Base-by-base conservation (phyloP, 345 rosid species). In the Arabis alpina region DNA sequence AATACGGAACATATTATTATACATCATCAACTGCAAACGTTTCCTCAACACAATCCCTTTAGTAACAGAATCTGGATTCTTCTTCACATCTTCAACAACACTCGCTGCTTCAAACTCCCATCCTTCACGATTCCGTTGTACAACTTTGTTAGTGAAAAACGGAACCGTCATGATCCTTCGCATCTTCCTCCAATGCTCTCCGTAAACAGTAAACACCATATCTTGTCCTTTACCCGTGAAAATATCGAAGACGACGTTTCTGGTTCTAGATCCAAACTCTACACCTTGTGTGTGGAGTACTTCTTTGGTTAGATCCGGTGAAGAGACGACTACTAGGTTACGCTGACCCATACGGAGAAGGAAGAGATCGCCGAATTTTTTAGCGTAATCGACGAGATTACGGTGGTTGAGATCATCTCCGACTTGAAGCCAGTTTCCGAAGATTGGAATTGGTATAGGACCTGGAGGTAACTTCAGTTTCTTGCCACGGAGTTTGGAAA, bases 181-280 rank as follows among this genome's bases (percentile, higher is more conserved):
- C 99, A 94, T 95, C 85, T 95, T 95, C 66, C 99, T 74, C 98
- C 99, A 95, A 70, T 95, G 99, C 64, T 95, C 99, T 0, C 99
- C 99, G 72, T 94, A 94, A 1, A 94, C 98, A 0, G 99, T 94
- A 83, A 94, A 94, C 69, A 92, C 99, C 99, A 94, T 94, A 72
- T 94, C 99, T 79, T 94, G 99, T 0, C 99, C 98, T 43, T 94
- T 91, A 0, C 99, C 99, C 0, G 99, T 94, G 84, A 94, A 94
- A 30, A 94, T 94, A 37, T 94, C 99, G 76, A 94, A 89, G 39
- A 94, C 99, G 7, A 94, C 96, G 76, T 94, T 94, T 1, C 99
- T 83, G 0, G 98, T 94, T 42, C 98, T 74, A 9, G 99, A 94
- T 14, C 99, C 99, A 64, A 94, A 94, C 79, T 94, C 97, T 0